These are phyloP conservation scores for Phytophthora europaea DNA, from an alignment of 352 stramenopile species.

Conservation along the genomic window DNA sequence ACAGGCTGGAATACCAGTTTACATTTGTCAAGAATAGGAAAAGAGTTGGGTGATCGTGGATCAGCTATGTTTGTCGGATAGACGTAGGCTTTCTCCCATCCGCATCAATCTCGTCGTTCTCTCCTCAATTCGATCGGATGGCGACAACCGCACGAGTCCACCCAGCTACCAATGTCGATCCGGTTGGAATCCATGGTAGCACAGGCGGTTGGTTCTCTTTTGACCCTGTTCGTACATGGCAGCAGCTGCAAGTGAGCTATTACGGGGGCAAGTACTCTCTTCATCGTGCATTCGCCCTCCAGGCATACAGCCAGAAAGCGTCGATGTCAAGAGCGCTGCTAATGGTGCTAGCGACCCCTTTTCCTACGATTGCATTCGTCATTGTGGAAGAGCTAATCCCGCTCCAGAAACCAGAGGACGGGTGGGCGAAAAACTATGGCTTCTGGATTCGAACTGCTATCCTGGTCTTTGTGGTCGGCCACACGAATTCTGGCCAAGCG, in stretches of 20 bases:
- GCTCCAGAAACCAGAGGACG: constrained; percentile 14
- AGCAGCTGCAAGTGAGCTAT: constrained; percentile 14
- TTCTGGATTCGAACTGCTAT: constrained; percentile 22
- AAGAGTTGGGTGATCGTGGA: neutral
- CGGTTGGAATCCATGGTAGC: neutral
- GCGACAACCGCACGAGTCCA: neutral
- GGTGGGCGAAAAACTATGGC: constrained; percentile 17
- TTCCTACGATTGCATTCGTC: constrained; percentile 6
- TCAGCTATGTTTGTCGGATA: neutral
- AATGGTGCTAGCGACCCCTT: constrained; percentile 5
- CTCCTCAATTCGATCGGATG: neutral
- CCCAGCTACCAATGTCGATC: neutral
- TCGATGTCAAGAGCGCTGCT: constrained; percentile 3
- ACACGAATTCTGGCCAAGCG: constrained; percentile 8
- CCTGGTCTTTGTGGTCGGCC: constrained; percentile 3
- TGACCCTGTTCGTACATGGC: constrained; percentile 1
- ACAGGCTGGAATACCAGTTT: too few species aligned
- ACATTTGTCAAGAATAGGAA: neutral
- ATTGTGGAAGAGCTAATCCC: constrained; percentile 17
- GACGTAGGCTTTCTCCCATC: neutral
- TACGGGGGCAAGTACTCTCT: constrained; percentile 20
- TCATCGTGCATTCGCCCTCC: constrained; percentile 12
- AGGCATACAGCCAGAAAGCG: constrained; percentile 1
- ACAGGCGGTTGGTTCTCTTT: neutral
- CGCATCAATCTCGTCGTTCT: too few species aligned